phyloP scores from a whole-genome alignment of 148 eudicot species.

The Rhododendron vialii region DNA sequence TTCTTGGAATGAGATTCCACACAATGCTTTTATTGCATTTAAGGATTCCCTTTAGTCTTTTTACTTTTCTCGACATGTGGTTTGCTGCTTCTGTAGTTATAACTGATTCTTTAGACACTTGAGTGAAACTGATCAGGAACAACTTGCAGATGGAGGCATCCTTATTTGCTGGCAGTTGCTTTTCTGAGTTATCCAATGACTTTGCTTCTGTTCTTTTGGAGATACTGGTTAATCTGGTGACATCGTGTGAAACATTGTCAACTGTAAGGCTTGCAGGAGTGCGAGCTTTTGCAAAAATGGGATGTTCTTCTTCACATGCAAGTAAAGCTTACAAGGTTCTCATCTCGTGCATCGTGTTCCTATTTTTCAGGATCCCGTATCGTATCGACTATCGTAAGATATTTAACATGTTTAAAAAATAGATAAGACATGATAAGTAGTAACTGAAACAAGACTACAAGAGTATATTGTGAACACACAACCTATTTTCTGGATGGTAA shows the following conservation, averaged over 20 bases:
- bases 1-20: neutral
- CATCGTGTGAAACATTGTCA: constrained; percentile 33
- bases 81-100: neutral
- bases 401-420: neutral
- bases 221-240: constrained; percentile 36
- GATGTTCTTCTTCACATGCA: constrained; percentile 42
- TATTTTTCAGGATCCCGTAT: neutral
- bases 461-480: neutral
- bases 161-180: constrained; percentile 77
- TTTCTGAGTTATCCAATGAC: constrained; percentile 67
- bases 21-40: neutral
- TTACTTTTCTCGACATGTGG: neutral
- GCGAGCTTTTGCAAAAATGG: constrained; percentile 48
- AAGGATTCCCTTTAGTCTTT: neutral
- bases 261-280: constrained; percentile 52
- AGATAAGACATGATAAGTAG: neutral
- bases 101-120: neutral
- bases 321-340: constrained; percentile 64
- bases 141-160: constrained; percentile 67
- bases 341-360: neutral
- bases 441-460: neutral
- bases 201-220: constrained; percentile 72
- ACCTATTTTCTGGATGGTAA: neutral
- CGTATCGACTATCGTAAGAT: neutral
- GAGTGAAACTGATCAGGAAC: neutral